Evolutionary conservation across 2,329 filamentous ascomycete genomes (phyloP), one percentile per base, ranked within the genome.

Genomic region (Aaosphaeria arxii): DNA sequence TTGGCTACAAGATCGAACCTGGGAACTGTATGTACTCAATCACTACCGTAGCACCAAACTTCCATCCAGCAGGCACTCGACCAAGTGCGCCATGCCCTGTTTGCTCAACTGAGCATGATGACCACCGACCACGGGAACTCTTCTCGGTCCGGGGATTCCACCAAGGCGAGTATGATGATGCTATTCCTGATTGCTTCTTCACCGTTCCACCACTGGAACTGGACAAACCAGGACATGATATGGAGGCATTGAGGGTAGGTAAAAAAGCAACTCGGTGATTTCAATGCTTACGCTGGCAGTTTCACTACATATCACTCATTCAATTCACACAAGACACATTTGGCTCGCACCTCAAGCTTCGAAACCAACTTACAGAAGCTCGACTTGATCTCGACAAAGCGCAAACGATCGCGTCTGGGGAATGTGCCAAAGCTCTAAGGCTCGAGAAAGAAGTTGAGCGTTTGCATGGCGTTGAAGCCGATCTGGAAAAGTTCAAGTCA

Each of bases 21-120:
- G 17, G 3, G 17, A 13, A 36, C 7, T 28, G 9, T 41, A 28
- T 41, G 17, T 24, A 24, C 17, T 24, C 17, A 41, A 41, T 24
- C 30, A 11, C 30, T 32, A 24, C 28, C 5, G 38, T 36, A 79
- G 77, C 69, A 11, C 71, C 70, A 7, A 71, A 75, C 2, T 78
- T 79, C 43, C 71, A 78, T 52, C 66, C 70, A 0, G 61, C 66
- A 31, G 68, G 66, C 9, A 52, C 70, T 42, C 64, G 58, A 32
- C 75, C 77, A 2, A 58, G 59, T 31, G 73, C 74, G 5, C 58
- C 70, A 13, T 80, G 77, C 51, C 76, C 76, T 2, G 58, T 73
- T 1, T 80, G 77, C 51, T 45, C 62, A 11, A 58, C 54, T 7
- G 65, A 72, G 11, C 67, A 62, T 29, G 58, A 59, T 46, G 71